Evolutionary conservation across 192 early-diverging fungal genomes (phyloP).

Genomic region (Backusella psychrophila): DNA sequence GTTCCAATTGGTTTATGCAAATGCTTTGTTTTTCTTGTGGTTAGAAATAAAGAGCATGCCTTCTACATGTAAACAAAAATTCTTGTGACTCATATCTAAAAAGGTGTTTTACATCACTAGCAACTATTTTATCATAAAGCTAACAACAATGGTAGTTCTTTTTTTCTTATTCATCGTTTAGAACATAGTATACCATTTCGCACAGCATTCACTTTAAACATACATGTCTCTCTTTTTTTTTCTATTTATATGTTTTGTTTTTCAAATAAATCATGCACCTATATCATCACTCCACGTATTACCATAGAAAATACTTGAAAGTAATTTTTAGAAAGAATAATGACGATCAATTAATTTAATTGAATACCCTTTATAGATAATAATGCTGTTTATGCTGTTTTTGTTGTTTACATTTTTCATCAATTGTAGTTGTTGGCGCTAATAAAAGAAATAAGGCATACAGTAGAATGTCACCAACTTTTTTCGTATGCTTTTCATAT

Average conservation of each 20-base stretch:
- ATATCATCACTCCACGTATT: too few relatives aligned
- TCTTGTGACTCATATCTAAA: not conserved
- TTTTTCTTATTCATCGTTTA: not conserved
- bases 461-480: too few relatives aligned
- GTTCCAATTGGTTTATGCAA: not conserved
- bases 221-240: not conserved
- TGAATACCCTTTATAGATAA: too few relatives aligned
- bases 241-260: not conserved
- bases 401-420: too few relatives aligned
- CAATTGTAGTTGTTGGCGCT: too few relatives aligned
- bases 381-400: too few relatives aligned
- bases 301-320: too few relatives aligned
- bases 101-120: not conserved
- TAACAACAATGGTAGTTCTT: not conserved
- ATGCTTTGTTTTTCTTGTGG: not conserved
- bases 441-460: too few relatives aligned
- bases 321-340: too few relatives aligned
- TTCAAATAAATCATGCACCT: too few relatives aligned
- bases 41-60: not conserved
- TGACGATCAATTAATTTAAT: too few relatives aligned
- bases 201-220: not conserved
- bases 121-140: not conserved
- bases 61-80: not conserved
- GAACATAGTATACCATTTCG: not conserved
- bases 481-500: too few relatives aligned